Evolutionary conservation across 768 basidiomycete species (phyloP), one percentile per base, ranked within the genome.

Genomic region (Mycena galericulata): DNA sequence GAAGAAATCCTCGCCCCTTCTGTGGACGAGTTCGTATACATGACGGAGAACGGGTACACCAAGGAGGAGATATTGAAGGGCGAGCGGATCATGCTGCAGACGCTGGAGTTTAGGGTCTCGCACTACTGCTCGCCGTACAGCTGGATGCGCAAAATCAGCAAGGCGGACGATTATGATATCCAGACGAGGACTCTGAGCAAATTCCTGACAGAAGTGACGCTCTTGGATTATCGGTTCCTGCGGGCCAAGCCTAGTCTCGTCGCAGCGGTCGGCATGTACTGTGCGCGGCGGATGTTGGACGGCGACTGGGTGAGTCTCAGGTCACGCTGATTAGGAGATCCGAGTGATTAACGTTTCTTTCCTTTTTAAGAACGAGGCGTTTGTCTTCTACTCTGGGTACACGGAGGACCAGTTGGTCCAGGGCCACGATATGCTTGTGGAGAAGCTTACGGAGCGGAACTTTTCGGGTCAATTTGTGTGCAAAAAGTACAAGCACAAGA

Each of bases 71-170:
- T 99, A 76, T 86, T 99, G 70, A 98, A 98, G 80, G 98, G 98
- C 77, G 98, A 99, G 81, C 90, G 95, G 40, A 98, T 99, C 77
- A 91, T 99, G 79, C 84, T 99, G 65, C 95, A 96, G 83, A 94
- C 95, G 32, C 88, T 99, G 60, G 96, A 98, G 69, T 99, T 99
- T 83, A 90, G 92, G 79, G 79, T 99, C 80, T 98, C 97, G 67
- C 92, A 96, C 68, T 99, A 99, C 81, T 99, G 98, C 83, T 98
- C 97, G 57, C 98, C 98, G 4, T 99, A 99, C 84, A 96, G 94
- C 78, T 99, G 98, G 97, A 96, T 99, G 87, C 90, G 98, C 67
- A 92, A 92, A 75, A 99, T 99, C 78, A 97, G 95, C 87, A 98
- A 96, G 80, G 97, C 98, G 38, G 98, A 99, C 82, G 94, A 97